Conservation (phyloP, 2,329 filamentous ascomycete species). For the Sporothrix curviconia region DNA sequence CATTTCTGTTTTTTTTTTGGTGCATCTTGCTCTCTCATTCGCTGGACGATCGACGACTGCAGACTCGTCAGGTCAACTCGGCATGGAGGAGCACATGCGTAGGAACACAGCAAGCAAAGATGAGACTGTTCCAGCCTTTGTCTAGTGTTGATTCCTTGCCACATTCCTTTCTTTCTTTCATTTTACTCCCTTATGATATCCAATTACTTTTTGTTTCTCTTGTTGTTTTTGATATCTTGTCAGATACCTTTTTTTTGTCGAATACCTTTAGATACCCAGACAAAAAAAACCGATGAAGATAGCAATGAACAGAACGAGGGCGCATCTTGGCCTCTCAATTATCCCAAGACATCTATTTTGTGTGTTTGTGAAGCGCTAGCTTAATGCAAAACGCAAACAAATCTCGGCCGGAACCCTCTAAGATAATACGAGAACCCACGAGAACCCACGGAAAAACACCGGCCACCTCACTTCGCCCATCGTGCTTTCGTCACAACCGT, state of each 20-base stretch:
- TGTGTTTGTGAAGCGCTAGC: neutral
- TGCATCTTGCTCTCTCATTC: neutral
- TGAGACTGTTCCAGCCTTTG: neutral
- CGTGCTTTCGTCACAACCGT: slow-evolving; percentile 37
- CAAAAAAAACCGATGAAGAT: slow-evolving; percentile 4
- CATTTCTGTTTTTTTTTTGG: too few relatives aligned
- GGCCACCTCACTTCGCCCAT: slow-evolving; percentile 36
- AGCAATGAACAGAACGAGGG: neutral
- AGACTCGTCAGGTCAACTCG: too few relatives aligned
- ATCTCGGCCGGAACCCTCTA: too few relatives aligned
- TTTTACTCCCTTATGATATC: slow-evolving; percentile 18
- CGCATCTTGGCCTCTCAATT: too few relatives aligned
- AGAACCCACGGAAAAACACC: too few relatives aligned
- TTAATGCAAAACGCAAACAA: neutral
- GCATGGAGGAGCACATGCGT: too few relatives aligned
- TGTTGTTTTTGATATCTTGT: slow-evolving; percentile 1
- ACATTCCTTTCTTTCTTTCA: slow-evolving; percentile 7
- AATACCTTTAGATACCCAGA: slow-evolving; percentile 15
- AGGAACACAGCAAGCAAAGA: too few relatives aligned
- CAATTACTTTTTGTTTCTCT: slow-evolving; percentile 1
- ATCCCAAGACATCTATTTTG: neutral
- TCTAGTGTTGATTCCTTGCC: neutral
- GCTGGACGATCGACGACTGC: neutral
- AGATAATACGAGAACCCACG: too few relatives aligned
- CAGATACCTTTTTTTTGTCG: slow-evolving; percentile 4